Conservation (phyloP, 768 basidiomycete species). For the Brasilioporus rufonigricans region DNA sequence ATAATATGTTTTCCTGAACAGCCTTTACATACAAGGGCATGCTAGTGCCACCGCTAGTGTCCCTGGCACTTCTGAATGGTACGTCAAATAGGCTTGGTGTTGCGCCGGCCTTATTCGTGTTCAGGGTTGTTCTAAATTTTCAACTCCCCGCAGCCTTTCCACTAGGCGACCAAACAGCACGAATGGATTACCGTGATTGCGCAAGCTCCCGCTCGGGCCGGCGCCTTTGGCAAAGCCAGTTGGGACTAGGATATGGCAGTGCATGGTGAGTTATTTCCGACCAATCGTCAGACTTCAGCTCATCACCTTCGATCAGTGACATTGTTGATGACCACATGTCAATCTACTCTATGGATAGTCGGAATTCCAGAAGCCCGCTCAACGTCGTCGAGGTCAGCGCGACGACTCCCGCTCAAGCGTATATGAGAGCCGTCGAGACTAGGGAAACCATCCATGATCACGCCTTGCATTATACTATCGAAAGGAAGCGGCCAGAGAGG, state of each 20-base stretch:
- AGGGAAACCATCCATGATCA: slow-evolving; percentile 6
- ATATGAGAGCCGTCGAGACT: slow-evolving; percentile 13
- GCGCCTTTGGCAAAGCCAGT: neutral
- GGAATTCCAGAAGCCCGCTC: neutral
- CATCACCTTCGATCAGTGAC: slow-evolving; percentile 1
- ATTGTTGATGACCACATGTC: slow-evolving; percentile 3
- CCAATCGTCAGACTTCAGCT: neutral
- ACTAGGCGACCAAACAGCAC: neutral
- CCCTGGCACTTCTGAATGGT: too few relatives aligned
- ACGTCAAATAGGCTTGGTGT: neutral
- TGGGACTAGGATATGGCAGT: neutral
- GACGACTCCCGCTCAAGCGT: slow-evolving; percentile 23
- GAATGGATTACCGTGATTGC: slow-evolving; percentile 9
- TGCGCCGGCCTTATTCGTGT: too few relatives aligned
- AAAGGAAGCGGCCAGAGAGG: slow-evolving; percentile 15
- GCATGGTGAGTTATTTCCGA: neutral
- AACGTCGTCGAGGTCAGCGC: neutral
- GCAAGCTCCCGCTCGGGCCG: neutral
- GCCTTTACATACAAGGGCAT: too few relatives aligned
- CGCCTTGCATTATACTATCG: slow-evolving; percentile 16
- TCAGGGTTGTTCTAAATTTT: neutral
- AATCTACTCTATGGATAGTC: neutral
- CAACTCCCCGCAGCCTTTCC: neutral
- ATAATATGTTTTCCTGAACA: too few relatives aligned
- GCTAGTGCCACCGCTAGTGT: too few relatives aligned